Conservation (phyloP, 805 yeast genomes). For the Kodamaea lidongshanica region DNA sequence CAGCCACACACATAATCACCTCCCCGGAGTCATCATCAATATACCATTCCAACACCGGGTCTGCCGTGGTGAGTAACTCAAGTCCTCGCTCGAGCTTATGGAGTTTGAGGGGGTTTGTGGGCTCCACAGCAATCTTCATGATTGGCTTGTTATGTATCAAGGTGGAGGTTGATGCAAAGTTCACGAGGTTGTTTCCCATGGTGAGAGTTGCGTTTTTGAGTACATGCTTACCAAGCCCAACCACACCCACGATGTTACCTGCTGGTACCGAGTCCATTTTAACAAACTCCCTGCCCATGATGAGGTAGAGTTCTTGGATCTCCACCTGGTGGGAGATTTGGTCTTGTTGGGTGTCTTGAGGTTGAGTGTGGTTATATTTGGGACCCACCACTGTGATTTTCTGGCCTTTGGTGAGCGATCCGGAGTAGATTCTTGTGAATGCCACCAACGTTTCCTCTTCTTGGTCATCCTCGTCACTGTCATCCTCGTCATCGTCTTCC, state of each 20-base stretch:
- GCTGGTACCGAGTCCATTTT: conserved; percentile 79
- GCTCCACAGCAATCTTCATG: conserved; percentile 93
- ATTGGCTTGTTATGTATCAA: conserved; percentile 72
- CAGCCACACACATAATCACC: conserved; percentile 89
- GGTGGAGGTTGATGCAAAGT: conserved; percentile 44
- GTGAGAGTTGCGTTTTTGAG: conserved; percentile 82
- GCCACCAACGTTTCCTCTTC: conserved; percentile 71
- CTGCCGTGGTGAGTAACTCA: conserved; percentile 74
- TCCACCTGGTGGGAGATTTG: conserved; percentile 53
- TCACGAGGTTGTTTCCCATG: conserved; percentile 57
- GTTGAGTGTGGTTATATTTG: conserved; percentile 62
- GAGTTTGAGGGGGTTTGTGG: conserved; percentile 78
- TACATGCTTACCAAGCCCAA: conserved; percentile 78
- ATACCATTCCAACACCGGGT: conserved; percentile 87
- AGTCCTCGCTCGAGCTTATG: conserved; percentile 72
- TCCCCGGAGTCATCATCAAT: conserved; percentile 85
- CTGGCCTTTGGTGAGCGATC: conserved; percentile 72
- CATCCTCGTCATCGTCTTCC: conserved; percentile 33
- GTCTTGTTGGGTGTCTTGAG: conserved; percentile 35
- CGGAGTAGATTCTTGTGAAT: conserved; percentile 84
- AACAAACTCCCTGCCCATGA: conserved; percentile 90
- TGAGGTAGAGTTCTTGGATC: conserved; percentile 63
- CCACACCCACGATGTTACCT: conserved; percentile 91
- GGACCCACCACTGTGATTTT: conserved; percentile 77
- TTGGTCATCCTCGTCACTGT: conserved; percentile 40